Percentiles rank a stretch among this genome's conserved stretches.
These are phyloP conservation scores for Auriculariales sp. DNA, from an alignment of 768 basidiomycete species.

Conservation along the genomic window DNA sequence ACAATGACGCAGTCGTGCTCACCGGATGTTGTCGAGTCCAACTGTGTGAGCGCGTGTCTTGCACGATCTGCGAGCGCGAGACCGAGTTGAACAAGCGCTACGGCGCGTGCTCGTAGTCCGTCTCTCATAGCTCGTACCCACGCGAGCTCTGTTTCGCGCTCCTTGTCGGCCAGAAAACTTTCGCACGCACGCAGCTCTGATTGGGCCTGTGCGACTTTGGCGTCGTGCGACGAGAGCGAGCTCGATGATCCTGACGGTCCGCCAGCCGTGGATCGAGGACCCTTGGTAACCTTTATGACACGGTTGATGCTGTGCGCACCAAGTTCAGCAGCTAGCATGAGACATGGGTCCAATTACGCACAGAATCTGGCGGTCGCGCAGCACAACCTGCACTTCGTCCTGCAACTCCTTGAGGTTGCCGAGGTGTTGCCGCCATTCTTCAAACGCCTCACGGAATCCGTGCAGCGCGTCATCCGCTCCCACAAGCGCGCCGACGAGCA, in stretches of 20 bases:
- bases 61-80: constrained; percentile 52
- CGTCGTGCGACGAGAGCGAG: not conserved
- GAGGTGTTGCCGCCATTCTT: constrained; percentile 51
- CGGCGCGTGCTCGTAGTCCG: constrained; percentile 47
- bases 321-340: constrained; percentile 31
- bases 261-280: not conserved
- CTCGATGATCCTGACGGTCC: not conserved
- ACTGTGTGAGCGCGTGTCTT: constrained; percentile 38
- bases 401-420: constrained; percentile 48
- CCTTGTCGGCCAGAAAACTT: constrained; percentile 52
- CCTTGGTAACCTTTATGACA: not conserved
- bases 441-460: constrained; percentile 42
- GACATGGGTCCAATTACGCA: constrained; percentile 27
- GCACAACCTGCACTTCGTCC: constrained; percentile 54
- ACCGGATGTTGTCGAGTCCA: constrained; percentile 17
- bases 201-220: constrained; percentile 32
- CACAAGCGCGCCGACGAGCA: constrained; percentile 41
- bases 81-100: constrained; percentile 58
- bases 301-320: not conserved
- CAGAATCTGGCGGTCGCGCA: constrained; percentile 73
- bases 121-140: constrained; percentile 42
- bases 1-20: constrained; percentile 3
- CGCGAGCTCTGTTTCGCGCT: constrained; percentile 40
- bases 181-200: constrained; percentile 75
- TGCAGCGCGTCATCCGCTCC: constrained; percentile 56